Evolutionary conservation across 805 yeast species (phyloP).

Genomic region (Saturnispora diversa): DNA sequence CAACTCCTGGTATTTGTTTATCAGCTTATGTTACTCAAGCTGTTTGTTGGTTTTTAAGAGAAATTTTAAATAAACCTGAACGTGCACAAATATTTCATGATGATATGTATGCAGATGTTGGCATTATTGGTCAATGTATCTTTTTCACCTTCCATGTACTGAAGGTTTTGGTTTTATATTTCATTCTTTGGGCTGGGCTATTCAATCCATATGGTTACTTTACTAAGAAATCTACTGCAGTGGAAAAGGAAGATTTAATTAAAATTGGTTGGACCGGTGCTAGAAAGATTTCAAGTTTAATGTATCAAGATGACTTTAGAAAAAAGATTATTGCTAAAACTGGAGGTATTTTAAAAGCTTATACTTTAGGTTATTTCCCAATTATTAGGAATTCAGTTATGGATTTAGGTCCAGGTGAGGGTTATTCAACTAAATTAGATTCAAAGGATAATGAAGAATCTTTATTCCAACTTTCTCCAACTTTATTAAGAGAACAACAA

Average conservation of each 20-base stretch:
- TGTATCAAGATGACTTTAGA: conserved; percentile 63
- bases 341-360: conserved; percentile 75
- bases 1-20: conserved; percentile 85
- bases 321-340: conserved; percentile 51
- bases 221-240: conserved; percentile 25
- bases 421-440: conserved; percentile 39
- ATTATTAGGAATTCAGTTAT: conserved; percentile 52
- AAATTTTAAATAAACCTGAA: conserved; percentile 32
- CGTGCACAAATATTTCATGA: conserved; percentile 40
- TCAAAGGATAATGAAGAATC: conserved; percentile 28
- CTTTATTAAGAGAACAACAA: conserved; percentile 23
- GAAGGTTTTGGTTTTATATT: conserved; percentile 50
- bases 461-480: conserved; percentile 24
- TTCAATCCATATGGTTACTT: conserved; percentile 64
- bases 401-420: conserved; percentile 69
- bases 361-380: conserved; percentile 60
- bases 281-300: conserved; percentile 59
- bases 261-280: conserved; percentile 94
- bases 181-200: conserved; percentile 58
- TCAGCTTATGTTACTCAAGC: conserved; percentile 47
- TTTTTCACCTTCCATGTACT: conserved; percentile 68
- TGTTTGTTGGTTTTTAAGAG: conserved; percentile 23
- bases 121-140: conserved; percentile 45
- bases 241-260: conserved; percentile 48
- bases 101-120: conserved; percentile 38